Base-by-base conservation (phyloP, 805 yeast genomes). In the Saccharomyces eubayanus region DNA sequence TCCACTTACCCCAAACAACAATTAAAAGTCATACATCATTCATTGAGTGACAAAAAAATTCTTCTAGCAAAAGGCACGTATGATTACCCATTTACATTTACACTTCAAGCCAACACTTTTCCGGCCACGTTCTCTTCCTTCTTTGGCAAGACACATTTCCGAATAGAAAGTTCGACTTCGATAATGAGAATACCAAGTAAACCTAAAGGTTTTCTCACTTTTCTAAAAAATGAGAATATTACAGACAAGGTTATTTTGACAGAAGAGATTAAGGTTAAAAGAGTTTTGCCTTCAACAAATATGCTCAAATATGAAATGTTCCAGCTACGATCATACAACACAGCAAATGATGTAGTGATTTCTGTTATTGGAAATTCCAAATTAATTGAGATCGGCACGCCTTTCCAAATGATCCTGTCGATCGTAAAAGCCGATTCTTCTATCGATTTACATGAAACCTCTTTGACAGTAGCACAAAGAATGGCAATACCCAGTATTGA, bases 401-500 rank as follows among this genome's bases (percentile, higher is more conserved):
- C 59, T 28, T 58, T 55, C 49, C 54, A 52, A 10, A 28, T 56
- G 28, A 50, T 49, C 6, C 36, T 55, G 21, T 54, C 53, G 14
- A 29, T 59, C 30, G 46, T 51, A 51, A 53, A 48, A 41, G 31
- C 30, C 20, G 20, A 49, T 24, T 53, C 54, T 2, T 46, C 48
- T 6, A 49, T 51, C 16, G 48, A 28, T 6, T 40, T 61, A 6
- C 46, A 49, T 2, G 51, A 47, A 14, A 28, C 58, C 6, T 31
- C 55, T 20, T 28, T 61, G 9, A 40, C 50, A 6, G 28, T 61
- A n/a, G 28, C 52, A 9, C 64, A 61, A 48, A 49, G 53, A n/a
- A 41, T 53, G 6, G 53, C 64, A 5, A 55, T 61, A 31, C 64
- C 64, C n/a, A 52, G 55, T 31, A 47, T 58, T 16, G 45, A 58